Evolutionary conservation across 2,329 filamentous ascomycete species (phyloP), one percentile per base, ranked within the genome.

Genomic region (Alternaria hordeiaustralica): DNA sequence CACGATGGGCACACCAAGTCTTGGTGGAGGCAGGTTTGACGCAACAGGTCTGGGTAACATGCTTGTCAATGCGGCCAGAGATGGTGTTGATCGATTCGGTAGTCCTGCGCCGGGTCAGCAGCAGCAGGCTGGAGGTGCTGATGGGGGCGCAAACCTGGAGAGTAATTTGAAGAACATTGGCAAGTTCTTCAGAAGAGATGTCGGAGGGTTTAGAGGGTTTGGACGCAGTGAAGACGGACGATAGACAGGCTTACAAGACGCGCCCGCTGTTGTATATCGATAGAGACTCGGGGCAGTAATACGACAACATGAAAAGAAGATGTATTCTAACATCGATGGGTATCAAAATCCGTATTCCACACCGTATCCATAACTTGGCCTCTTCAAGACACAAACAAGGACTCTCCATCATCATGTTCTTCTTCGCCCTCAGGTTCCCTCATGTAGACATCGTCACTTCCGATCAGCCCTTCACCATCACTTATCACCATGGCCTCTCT

Each of bases 151-250:
- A 8, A 93, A 91, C 56, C 87, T 97, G 68, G 97, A 97, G 77
- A 94, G 97, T 81, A 97, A 97, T 80, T 79, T 98, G 80, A 94
- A 93, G 83, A 97, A 93, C 78, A 92, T 99, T 81, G 95, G 95
- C 23, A 97, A 97, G 81, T 97, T 98, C 82, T 98, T 98, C 84
- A 89, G 91, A 66, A 85, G 95, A 67, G 95, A 97, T 82, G 90
- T 95, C 67, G 92, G 92, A 1, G 72, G 71, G 0, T 79, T 80
- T 50, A 74, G 76, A 51, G 75, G 78, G 7, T 80, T 80, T 70
- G 78, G 78, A 10, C 67, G 77, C 55, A 76, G 66, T 55, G 75
- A 77, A 15, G 76, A 76, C 60, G 75, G 61, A 47, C 72, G 63
- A 59, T 78, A 75, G 61, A 43, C 4, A 4, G 13, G 30, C 30